Evolutionary conservation across 2,329 filamentous ascomycete genomes (phyloP), one percentile per base, ranked within the genome.

Genomic region (Beauveria sp.): DNA sequence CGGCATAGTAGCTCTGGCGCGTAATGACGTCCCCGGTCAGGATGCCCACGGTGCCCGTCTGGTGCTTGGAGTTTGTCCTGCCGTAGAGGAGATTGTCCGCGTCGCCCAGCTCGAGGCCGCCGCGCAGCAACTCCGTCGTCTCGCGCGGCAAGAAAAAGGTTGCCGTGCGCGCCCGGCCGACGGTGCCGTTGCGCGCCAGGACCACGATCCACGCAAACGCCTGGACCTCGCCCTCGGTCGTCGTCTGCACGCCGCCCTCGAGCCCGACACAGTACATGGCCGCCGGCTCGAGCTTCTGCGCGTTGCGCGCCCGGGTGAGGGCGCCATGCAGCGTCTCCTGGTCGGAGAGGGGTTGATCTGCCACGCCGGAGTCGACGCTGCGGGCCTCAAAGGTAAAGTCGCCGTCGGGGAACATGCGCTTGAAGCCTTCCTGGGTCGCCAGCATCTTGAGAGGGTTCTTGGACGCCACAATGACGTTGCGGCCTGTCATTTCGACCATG

Each of bases 121-220:
- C 66, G 8, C 71, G 67, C 51, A 78, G 62, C 37, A 75, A 62
- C 34, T 63, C 64, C 3, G 72, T 69, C 20, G 73, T 71, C 66
- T 77, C 73, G 30, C 73, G 67, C 1, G 75, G 70, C 1, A 77
- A 63, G 55, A 73, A 75, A 47, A 72, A 76, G 2, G 72, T 67
- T 5, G 70, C 70, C 5, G 75, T 77, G 47, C 74, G 71, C 12
- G 74, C 75, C 51, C 72, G 74, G 5, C 75, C 75, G 26, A 65
- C 64, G 5, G 64, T 67, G 5, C 69, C 70, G 3, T 70, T 66
- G 6, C 62, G 64, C 10, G 64, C 64, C 6, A 69, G 64, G 1
- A 78, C 66, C 1, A 72, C 73, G 10, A 77, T 67, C 75, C 76
- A 77, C 2, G 75, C 76, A 66, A 77, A 77, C 10, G 71, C 72